Percentiles rank a stretch among this genome's conserved stretches.
Evolutionary conservation across 192 early-diverging fungal genomes (phyloP).

Genomic region (Borealophlyctis nickersoniae): DNA sequence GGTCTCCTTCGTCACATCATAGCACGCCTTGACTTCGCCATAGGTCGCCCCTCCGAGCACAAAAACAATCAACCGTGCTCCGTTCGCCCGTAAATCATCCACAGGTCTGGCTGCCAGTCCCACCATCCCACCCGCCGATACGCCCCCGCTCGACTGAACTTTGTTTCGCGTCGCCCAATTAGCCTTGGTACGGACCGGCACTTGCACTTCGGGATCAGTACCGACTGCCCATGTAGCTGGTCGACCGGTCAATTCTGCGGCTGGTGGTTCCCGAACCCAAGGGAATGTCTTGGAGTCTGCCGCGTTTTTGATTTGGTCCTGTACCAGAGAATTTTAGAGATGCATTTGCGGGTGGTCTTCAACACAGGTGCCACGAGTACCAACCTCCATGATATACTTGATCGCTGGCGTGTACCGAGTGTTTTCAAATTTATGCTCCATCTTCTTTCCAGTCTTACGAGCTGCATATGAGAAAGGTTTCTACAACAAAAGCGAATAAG

Average conservation of each 20-base stretch:
- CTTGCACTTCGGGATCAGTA: too few relatives aligned
- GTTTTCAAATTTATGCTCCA: slow-evolving; percentile 70
- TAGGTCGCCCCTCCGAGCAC: slow-evolving; percentile 77
- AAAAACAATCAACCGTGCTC: slow-evolving; percentile 70
- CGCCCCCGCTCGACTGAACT: background rate
- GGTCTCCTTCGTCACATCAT: slow-evolving; percentile 62
- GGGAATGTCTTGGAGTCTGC: slow-evolving; percentile 64
- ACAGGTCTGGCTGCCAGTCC: slow-evolving; percentile 10
- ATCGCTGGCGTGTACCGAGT: slow-evolving; percentile 71
- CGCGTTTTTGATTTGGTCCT: slow-evolving; percentile 38
- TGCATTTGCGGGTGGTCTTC: slow-evolving; percentile 53
- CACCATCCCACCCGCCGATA: background rate
- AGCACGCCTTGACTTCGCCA: slow-evolving; percentile 69
- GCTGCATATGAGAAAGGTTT: too few relatives aligned
- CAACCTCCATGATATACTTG: slow-evolving; percentile 59
- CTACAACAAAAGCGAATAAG: too few relatives aligned
- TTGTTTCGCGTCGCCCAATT: slow-evolving; percentile 25
- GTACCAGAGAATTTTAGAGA: background rate
- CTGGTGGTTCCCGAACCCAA: slow-evolving; percentile 57
- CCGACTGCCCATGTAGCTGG: too few relatives aligned
- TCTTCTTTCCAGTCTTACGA: slow-evolving; percentile 27
- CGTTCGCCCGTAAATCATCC: slow-evolving; percentile 49
- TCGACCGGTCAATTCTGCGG: slow-evolving; percentile 15
- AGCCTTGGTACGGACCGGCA: slow-evolving; percentile 15
- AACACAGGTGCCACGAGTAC: slow-evolving; percentile 50